Evolutionary conservation across 345 rosid genomes (phyloP), one percentile per base, ranked within the genome.

Genomic region (Lumnitzera racemosa): DNA sequence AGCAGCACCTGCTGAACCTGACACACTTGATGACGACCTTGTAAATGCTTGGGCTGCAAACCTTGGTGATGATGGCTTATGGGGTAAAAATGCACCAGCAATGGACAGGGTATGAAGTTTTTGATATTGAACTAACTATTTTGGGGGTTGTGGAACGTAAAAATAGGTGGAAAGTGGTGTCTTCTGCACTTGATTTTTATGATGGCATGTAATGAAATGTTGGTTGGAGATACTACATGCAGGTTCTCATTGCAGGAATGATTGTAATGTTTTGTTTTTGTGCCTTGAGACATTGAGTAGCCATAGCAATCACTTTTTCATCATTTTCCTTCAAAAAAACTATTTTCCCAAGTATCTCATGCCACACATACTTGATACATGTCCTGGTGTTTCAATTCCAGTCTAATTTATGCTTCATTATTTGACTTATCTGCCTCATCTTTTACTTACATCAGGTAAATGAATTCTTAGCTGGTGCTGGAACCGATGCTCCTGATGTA

Each of bases 401-500:
- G 27, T 54, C 13, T 23, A n/a, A 50, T 57, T 57, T 57, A 31
- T 36, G 60, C 47, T 57, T 29, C 17, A 1, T 36, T 15, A 11
- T 15, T 12, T 27, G 43, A 36, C 43, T 36, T 6, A 36, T 36
- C 43, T 36, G 43, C 43, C 7, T 36, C 43, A 50, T 61, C 41
- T 49, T 51, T 23, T 60, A 23, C 53, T 56, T 62, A n/a, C 69
- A 67, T 43, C 71, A 94, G 99, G 97, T 95, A 71, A 88, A 95
- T 43, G 99, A 95, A 66, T 90, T 90, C 79, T 83, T 95, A 51
- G 80, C 96, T 63, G 97, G 99, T 71, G 92, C 87, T 51, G 96
- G 99, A 73, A 90, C 99, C 23, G 99, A 95, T 78, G 97, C 99
- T 60, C 99, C 99, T 9, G 99, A 95, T 78, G 99, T 95, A 64